Base-by-base conservation (phyloP, 352 stramenopile species). In the Phytopythium montanum region DNA sequence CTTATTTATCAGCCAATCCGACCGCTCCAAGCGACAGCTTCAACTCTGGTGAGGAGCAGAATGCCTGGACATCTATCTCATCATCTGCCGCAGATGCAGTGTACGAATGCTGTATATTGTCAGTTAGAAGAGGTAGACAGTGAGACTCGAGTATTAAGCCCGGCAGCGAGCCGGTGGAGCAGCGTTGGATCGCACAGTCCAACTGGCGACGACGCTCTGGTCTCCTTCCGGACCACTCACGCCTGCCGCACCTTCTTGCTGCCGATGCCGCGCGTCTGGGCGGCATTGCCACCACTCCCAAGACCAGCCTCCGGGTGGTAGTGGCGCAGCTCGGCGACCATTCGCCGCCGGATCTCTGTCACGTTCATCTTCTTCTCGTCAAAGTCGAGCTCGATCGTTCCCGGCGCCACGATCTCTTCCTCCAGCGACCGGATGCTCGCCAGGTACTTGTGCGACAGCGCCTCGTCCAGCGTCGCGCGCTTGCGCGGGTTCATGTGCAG, bases 401-500 rank as follows among this genome's bases (percentile, higher is more conserved):
- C 67, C n/a, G 85, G 81, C 19, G 85, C 81, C n/a, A 93, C 79
- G 38, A 92, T 88, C 51, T 95, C 85, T 57, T 95, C 85, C 56
- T 95, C 85, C 9, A 95, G 72, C 31, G 81, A 90, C 34, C 85
- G 80, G 67, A 95, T 95, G 59, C 80, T 92, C 23, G 81, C 83
- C 31, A 95, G 56, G 61, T 95, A 95, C 67, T 89, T 89, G 73
- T 95, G 85, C 42, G 77, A 83, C 14, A 95, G 61, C 25, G 85
- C 85, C 54, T 95, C 81, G 50, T 95, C 85, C 12, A 95, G 61
- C 6, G 79, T 92, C 23, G 80, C 82, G 29, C 85, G 83, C 62
- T 93, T 95, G 34, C 72, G 64, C 9, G 85, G 85, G 57, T 95
- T 95, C 83, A 95, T 95, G 25, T 90, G 83, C 42, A 95, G 77